A percentile compares a stretch with the other conserved stretches of the same genome.
phyloP scores from a whole-genome alignment of 148 eudicot genomes.

The Rhododendron kiyosumense region DNA sequence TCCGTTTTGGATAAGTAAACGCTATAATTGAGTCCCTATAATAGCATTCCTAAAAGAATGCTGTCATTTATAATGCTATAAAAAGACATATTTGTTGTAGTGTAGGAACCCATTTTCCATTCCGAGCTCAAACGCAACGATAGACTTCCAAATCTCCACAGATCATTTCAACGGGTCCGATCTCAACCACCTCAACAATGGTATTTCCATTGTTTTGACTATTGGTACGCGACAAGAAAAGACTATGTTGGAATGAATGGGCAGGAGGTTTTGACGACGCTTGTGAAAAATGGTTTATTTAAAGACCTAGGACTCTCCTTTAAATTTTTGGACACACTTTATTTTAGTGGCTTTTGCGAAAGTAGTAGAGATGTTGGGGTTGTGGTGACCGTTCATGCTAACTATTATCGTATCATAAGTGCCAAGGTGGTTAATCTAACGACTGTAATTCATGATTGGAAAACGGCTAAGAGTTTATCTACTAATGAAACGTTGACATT shows the following conservation, averaged over 20 bases:
- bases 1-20: no score
- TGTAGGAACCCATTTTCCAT: constrained; percentile 47
- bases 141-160: constrained; percentile 49
- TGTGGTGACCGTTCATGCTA: constrained; percentile 68
- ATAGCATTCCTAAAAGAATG: no score
- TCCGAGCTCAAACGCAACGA: constrained; percentile 18
- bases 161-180: constrained; percentile 41
- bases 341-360: constrained; percentile 65
- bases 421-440: constrained; percentile 55
- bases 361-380: constrained; percentile 31
- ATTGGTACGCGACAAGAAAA: constrained; percentile 53
- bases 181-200: constrained; percentile 55
- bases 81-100: no score
- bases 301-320: constrained; percentile 21
- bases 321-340: constrained; percentile 46
- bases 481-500: constrained; percentile 18
- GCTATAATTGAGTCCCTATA: no score
- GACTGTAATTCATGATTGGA: constrained; percentile 48
- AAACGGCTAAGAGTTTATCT: constrained; percentile 9
- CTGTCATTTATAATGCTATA: no score
- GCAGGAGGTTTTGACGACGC: constrained; percentile 50
- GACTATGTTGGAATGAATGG: constrained; percentile 49
- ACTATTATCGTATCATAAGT: constrained; percentile 58
- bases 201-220: constrained; percentile 64
- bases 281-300: constrained; percentile 23